Evolutionary conservation across 75 land plant species (phyloP).

Genomic region (Sequoia sempervirens): DNA sequence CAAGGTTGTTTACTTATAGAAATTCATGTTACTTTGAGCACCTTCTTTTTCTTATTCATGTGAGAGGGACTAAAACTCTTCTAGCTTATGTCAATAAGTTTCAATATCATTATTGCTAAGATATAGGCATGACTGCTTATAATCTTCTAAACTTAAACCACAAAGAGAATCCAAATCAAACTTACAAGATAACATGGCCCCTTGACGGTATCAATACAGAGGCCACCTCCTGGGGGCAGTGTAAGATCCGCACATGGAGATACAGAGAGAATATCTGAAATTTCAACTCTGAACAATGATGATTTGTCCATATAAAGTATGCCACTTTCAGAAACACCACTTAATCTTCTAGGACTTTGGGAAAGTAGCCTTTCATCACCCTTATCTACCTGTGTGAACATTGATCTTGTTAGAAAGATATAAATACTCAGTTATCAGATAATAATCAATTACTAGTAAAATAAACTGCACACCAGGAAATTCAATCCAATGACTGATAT

Average conservation of each 20-base stretch:
- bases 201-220: conserved; percentile 73
- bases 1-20: not conserved
- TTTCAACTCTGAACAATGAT: conserved; percentile 49
- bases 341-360: conserved; percentile 33
- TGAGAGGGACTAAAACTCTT: not conserved
- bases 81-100: no score
- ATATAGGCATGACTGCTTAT: not conserved
- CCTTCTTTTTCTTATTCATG: not conserved
- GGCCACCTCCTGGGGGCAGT: conserved; percentile 89
- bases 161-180: not conserved
- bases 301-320: conserved; percentile 20
- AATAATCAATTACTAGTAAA: not conserved
- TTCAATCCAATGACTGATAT: not conserved
- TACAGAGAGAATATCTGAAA: conserved; percentile 71
- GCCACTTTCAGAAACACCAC: conserved; percentile 11
- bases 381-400: conserved; percentile 43
- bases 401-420: not conserved
- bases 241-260: conserved; percentile 93
- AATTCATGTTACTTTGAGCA: not conserved
- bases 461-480: not conserved
- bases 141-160: not conserved
- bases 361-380: conserved; percentile 32
- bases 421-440: not conserved
- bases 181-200: conserved; percentile 82
- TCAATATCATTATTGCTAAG: no score